Base-by-base conservation (phyloP, 148 eudicot species). In the Persicaria tinctoria region DNA sequence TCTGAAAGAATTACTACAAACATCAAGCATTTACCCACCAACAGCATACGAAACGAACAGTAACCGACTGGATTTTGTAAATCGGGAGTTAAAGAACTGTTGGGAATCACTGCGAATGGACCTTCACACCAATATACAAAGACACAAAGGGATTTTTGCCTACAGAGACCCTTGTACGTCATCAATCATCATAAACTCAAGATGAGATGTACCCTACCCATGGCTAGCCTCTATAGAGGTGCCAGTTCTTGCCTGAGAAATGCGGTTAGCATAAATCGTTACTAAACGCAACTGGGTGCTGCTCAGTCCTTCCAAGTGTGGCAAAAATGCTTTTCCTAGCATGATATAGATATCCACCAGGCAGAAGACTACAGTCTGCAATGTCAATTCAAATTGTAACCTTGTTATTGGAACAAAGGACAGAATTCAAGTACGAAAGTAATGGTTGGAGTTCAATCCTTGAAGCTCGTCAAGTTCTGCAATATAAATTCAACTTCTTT, bases 281-380 rank as follows among this genome's bases (percentile, higher is more conserved):
- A 95, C 98, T 84, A 95, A 80, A 54, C 97, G 86, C 80, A 95
- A 80, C 72, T 95, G 98, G 16, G 98, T 95, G 76, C 93, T 89
- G 86, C 89, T 95, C 18, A 95, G 93, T 51, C 98, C 97, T 76
- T 92, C 97, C 85, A 95, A 79, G 76, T 92, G 83, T 5, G 98
- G 98, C 89, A 95, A 81, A 76, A 95, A 95, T 72, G 86, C 84
- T 85, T 90, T 95, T 76, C 98, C 98, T 11, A 95, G 91, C 87
- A 92, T 87, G 66, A 95, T 95, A 56, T 95, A 95, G 69, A 92
- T 92, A 89, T 95, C 98, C 80, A 92, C 98, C 16, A 95, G 91
- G 82, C 98, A 95, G 78, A 95, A 95, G 56, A 95, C 98, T 51
- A 95, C 98, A 47, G 97, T 95, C 98, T 95, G 97, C 87, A 72